Base-by-base conservation (phyloP, 306 rosid genomes). In the Trifolium fragiferum region DNA sequence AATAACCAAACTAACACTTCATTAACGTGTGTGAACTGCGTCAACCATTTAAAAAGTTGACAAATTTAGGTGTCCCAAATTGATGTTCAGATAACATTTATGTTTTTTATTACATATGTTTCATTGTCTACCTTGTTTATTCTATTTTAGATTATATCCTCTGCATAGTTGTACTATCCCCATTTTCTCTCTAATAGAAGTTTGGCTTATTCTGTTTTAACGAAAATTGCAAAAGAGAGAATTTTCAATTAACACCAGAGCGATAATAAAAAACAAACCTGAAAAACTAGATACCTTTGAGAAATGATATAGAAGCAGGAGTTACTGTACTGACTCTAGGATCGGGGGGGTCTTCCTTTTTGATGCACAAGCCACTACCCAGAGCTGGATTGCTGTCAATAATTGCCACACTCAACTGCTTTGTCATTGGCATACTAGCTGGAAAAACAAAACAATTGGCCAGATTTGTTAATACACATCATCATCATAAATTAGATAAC, bases 261-360 rank as follows among this genome's bases (percentile, higher is more conserved):
- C 55, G 55, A 66, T n/a, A 16, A 12, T 57, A 33, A 74, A 46
- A 63, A 65, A 32, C 64, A 77, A 74, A 49, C 64, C 53, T 60
- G 68, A 72, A 16, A 32, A 68, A 49, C 20, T 41, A n/a, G 38
- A 75, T 87, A 94, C 98, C 98, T 94, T 54, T 83, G 86, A 94
- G 90, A 75, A 80, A 82, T 21, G 97, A 90, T 72, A 94, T 94
- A 74, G 89, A 82, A 59, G 96, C 88, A 25, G 98, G 96, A 66
- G 98, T 91, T 37, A 94, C 89, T 51, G 97, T 88, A 84, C 97
- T 94, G 85, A 90, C 98, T 81, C 98, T 90, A 77, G 98, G 84
- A 87, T 90, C 97, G 7, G 98, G 97, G 50, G 92, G 87, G 27
- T 82, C 93, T 35, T 90, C 96, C 76, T 87, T 91, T 71, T 88